phyloP scores from a whole-genome alignment of 257 asterid genomes.

The Sherardia arvensis region DNA sequence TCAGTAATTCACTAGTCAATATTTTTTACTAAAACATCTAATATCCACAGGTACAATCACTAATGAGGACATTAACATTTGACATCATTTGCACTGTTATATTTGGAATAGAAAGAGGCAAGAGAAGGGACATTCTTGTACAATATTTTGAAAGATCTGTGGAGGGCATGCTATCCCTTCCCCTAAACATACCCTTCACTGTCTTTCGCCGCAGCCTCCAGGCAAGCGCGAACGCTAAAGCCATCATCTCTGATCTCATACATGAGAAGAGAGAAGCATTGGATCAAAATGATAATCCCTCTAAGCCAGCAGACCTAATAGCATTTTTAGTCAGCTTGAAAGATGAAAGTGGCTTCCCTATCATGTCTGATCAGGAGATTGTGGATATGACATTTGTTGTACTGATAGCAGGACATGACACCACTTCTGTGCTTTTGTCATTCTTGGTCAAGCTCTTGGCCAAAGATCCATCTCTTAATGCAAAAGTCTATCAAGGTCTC shows the following conservation, averaged over 20 bases:
- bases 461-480: constrained; percentile 12
- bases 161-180: constrained; percentile 10
- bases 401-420: constrained; percentile 25
- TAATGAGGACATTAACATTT: constrained; percentile 9
- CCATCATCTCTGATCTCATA: constrained; percentile 4
- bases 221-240: constrained; percentile 9
- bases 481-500: neutral
- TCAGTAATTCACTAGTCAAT: too few relatives aligned
- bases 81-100: constrained; percentile 4
- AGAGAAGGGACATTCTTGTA: constrained; percentile 2
- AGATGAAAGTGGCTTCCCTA: neutral
- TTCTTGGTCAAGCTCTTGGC: constrained; percentile 27
- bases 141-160: constrained; percentile 2
- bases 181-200: constrained; percentile 12
- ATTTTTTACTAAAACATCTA: too few relatives aligned
- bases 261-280: constrained; percentile 4
- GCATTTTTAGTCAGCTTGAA: constrained; percentile 2
- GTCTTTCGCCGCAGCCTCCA: neutral
- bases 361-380: constrained; percentile 8
- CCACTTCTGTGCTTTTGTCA: constrained; percentile 21
- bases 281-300: neutral
- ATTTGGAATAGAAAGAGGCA: constrained; percentile 9
- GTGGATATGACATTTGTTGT: constrained; percentile 5
- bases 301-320: neutral
- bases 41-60: constrained; percentile 8